Evolutionary conservation across 768 basidiomycete genomes (phyloP), one percentile per base, ranked within the genome.

Genomic region (Xerocomellus dryophilus): DNA sequence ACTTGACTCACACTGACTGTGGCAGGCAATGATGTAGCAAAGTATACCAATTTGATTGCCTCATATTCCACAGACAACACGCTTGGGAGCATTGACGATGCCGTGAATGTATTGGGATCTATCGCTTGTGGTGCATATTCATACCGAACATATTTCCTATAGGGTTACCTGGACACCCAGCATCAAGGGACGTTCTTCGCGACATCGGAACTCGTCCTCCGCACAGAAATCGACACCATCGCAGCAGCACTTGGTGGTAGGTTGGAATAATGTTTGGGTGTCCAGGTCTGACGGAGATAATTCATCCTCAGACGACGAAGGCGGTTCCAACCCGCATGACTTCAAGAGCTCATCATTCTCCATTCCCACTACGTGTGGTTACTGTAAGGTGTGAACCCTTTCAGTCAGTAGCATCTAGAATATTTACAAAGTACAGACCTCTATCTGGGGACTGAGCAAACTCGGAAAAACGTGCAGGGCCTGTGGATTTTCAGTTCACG

Each of bases 281-380:
- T 40, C 21, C 14, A n/a, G 20, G 31, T 25, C 38, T 61, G 35
- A 63, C 38, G 48, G 56, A 51, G 51, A 42, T 39, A 47, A 45
- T 54, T 56, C 40, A 8, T 50, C 9, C 53, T 15, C 60, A 93
- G 91, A 81, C 61, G 91, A 93, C 61, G 79, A 85, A 63, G 91
- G 91, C 27, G 78, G 75, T 11, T 80, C 82, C 60, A 76, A 70
- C 48, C 90, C 87, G 3, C 91, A 93, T 67, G 74, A 80, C 27
- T 93, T 93, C 77, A 93, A 93, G 73, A 84, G 85, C 58, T 85
- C 90, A 3, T 83, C 88, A 2, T 93, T 93, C 71, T 90, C 89
- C 17, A 90, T 93, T 47, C 90, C 91, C 6, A 88, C 90, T 6
- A 77, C 81, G 42, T 93, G 91, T 59, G 84, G 80, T 14, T 90